Base-by-base conservation (phyloP, 129 eudicot species). In the Ambrosia trifida region DNA sequence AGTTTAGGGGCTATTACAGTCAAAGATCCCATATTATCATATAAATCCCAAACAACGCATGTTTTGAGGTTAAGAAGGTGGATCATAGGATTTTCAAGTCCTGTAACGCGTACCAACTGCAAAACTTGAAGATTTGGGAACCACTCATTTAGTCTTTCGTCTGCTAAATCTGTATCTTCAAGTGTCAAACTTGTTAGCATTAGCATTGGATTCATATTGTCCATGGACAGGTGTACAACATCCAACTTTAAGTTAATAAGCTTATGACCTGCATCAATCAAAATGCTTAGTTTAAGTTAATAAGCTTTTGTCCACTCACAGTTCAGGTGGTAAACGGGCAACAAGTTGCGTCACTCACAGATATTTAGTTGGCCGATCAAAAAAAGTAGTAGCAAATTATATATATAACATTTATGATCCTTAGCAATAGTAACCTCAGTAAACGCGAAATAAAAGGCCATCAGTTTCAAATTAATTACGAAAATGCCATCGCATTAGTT, bases 151-250 rank as follows among this genome's bases (percentile, higher is more conserved):
- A 63, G 49, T 44, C 3, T 14, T 44, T 44, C 14, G n/a, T 11
- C 49, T 9, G 2, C 14, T 44, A 44, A 44, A 44, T 44, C 14
- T 11, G 13, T 44, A 44, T 44, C 2, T 44, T 44, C 49, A 44
- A 44, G 49, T 44, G 14, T 24, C 28, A 24, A 24, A 24, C 28
- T 24, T 24, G 28, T 24, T 24, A 24, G 28, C 28, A 24, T 24
- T 24, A 1, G 28, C 28, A 24, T 24, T 24, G 28, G 28, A 24
- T 24, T 24, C 28, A 24, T 24, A 24, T 44, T 44, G 14, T 44
- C 14, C 49, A 44, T 14, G 17, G 95, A 85, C 4, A 88, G 65
- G 84, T 88, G 80, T 12, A 88, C 90, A 44, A 74, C 80, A 79
- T 78, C 83, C 57, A 88, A 74, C 79, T 82, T 83, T 54, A 88